Conservation (phyloP, 306 rosid species). For the Rosa persica region DNA sequence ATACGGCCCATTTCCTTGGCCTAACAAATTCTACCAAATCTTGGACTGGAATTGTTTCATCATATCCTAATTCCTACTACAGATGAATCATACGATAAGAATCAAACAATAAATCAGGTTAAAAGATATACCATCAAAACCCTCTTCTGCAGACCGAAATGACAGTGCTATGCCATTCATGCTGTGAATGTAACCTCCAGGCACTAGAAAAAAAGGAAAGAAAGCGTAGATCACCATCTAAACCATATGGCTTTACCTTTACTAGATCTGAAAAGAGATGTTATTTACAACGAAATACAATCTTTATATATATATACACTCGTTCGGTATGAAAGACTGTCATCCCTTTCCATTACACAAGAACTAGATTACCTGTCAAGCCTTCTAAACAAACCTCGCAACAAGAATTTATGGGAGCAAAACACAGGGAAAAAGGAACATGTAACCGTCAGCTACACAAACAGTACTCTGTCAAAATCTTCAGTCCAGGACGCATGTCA, state of each 20-base stretch:
- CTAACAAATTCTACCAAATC: neutral
- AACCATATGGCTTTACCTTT: neutral
- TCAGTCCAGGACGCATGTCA: constrained; percentile 13
- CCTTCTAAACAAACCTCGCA: constrained; percentile 28
- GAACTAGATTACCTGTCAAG: constrained; percentile 16
- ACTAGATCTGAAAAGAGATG: constrained; percentile 4
- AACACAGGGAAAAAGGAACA: constrained; percentile 1
- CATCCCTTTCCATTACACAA: constrained; percentile 19
- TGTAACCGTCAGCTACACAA: constrained; percentile 31
- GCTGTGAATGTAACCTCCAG: neutral
- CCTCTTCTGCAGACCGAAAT: neutral
- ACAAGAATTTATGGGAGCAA: constrained; percentile 14
- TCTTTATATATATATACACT: constrained; percentile 10
- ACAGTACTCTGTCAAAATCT: constrained; percentile 27
- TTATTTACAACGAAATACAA: constrained; percentile 33
- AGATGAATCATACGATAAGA: neutral
- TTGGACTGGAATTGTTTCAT: neutral
- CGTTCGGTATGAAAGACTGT: neutral
- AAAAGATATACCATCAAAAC: neutral
- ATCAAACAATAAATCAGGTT: neutral
- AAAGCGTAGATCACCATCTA: neutral
- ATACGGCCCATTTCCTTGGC: neutral
- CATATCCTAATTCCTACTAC: neutral
- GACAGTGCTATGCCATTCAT: neutral
- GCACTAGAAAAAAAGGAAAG: neutral